phyloP scores from a whole-genome alignment of 129 eudicot species.

The Lonicera japonica region DNA sequence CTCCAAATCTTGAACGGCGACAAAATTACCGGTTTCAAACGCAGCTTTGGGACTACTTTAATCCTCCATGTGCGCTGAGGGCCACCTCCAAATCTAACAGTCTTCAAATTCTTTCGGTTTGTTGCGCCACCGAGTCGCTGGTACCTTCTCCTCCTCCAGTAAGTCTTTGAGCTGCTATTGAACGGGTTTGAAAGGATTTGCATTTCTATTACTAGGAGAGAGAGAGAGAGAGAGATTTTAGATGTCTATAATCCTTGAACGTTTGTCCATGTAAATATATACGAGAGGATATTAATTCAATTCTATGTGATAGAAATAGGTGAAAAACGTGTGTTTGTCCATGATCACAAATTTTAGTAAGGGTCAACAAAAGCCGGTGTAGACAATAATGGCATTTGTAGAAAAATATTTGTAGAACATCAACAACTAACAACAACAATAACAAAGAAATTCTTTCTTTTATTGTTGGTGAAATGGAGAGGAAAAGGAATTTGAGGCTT shows the following conservation, averaged over 20 bases:
- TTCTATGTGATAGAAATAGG: no score
- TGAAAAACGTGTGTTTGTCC: neutral
- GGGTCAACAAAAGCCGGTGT: no score
- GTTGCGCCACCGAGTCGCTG: conserved; percentile 12
- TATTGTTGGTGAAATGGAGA: no score
- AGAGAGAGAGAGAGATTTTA: conserved; percentile 1
- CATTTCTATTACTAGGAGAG: conserved; percentile 25
- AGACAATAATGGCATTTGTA: no score
- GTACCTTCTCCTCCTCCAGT: conserved; percentile 34
- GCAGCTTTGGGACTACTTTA: conserved; percentile 30
- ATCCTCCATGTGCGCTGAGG: conserved; percentile 39
- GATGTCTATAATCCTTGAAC: neutral
- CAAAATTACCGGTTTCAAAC: conserved; percentile 16
- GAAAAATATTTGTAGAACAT: no score
- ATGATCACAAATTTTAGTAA: no score
- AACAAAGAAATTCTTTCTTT: no score
- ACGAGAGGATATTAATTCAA: neutral
- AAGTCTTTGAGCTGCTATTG: conserved; percentile 11
- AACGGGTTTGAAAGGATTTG: conserved; percentile 24
- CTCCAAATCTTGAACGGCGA: conserved; percentile 48
- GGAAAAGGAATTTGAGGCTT: no score
- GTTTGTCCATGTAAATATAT: neutral
- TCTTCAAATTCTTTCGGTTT: conserved; percentile 20
- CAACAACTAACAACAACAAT: no score
- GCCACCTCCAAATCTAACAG: conserved; percentile 26